These are phyloP conservation scores for Mycena filopes DNA, from an alignment of 768 basidiomycete genomes.

Conservation along the genomic window DNA sequence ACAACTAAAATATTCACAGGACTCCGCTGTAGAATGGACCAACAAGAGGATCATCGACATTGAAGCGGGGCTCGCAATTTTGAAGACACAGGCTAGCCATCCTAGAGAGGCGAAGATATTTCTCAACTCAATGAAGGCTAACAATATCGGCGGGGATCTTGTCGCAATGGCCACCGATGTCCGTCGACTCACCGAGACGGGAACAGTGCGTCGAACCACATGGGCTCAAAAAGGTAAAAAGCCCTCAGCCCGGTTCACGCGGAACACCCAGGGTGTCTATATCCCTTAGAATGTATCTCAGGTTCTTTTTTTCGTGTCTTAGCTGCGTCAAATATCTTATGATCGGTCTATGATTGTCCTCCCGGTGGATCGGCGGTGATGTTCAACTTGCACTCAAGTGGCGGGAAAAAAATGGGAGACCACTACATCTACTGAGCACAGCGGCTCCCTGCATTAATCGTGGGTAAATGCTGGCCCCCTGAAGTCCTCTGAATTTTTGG, in stretches of 20 bases:
- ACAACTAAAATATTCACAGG: neutral
- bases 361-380: too few species aligned
- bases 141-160: constrained; percentile 9
- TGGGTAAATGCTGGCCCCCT: too few species aligned
- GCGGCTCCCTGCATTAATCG: too few species aligned
- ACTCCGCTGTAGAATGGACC: neutral
- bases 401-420: too few species aligned
- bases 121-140: constrained; percentile 9
- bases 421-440: too few species aligned
- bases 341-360: too few species aligned
- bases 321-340: too few species aligned
- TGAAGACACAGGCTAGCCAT: constrained; percentile 1
- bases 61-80: constrained; percentile 3
- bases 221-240: neutral
- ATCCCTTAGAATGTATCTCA: neutral
- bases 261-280: constrained; percentile 10
- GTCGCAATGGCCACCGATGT: neutral
- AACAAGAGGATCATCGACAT: constrained; percentile 6
- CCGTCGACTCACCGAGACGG: neutral
- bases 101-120: neutral
- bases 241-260: neutral
- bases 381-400: too few species aligned
- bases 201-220: neutral
- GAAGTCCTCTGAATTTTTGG: too few species aligned
- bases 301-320: too few species aligned